phyloP scores from a whole-genome alignment of 495 filamentous ascomycete genomes.

The Ascobolus immersus region DNA sequence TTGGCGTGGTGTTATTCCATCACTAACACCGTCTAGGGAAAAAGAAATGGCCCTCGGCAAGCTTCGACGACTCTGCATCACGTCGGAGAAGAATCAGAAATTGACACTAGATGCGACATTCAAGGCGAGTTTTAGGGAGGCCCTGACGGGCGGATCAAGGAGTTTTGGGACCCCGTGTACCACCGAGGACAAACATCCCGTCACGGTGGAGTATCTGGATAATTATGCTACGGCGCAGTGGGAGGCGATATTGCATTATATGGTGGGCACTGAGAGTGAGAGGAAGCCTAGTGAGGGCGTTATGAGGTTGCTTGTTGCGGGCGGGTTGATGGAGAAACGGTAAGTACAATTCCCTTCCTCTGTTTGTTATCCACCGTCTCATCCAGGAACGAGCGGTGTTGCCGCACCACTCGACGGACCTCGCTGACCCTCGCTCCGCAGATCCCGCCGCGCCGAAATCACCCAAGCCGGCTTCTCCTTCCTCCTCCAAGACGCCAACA shows the following conservation, averaged over 20 bases:
- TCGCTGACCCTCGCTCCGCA: conserved; percentile 10
- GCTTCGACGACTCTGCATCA: conserved; percentile 58
- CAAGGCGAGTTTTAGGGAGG: conserved; percentile 29
- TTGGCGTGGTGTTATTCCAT: conserved; percentile 1
- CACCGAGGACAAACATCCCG: conserved; percentile 27
- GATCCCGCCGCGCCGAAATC: conserved; percentile 35
- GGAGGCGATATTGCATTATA: conserved; percentile 87
- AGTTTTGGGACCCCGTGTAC: conserved; percentile 70
- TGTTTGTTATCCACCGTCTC: background rate
- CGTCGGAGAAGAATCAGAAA: conserved; percentile 19
- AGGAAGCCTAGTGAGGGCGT: conserved; percentile 47
- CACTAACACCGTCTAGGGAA: conserved; percentile 23
- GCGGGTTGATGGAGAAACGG: conserved; percentile 44
- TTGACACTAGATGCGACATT: conserved; percentile 12
- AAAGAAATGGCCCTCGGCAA: conserved; percentile 60
- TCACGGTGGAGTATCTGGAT: conserved; percentile 51
- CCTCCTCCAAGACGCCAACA: conserved; percentile 77
- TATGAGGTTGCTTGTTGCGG: conserved; percentile 50
- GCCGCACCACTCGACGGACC: background rate
- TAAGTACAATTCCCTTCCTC: background rate
- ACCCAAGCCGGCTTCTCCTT: conserved; percentile 86
- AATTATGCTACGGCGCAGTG: conserved; percentile 67
- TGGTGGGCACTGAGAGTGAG: conserved; percentile 43
- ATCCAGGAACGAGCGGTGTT: background rate
- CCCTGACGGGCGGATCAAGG: conserved; percentile 48